These are phyloP conservation scores for Clavispora santaluciae DNA, from an alignment of 805 yeast species.

Conservation along the genomic window DNA sequence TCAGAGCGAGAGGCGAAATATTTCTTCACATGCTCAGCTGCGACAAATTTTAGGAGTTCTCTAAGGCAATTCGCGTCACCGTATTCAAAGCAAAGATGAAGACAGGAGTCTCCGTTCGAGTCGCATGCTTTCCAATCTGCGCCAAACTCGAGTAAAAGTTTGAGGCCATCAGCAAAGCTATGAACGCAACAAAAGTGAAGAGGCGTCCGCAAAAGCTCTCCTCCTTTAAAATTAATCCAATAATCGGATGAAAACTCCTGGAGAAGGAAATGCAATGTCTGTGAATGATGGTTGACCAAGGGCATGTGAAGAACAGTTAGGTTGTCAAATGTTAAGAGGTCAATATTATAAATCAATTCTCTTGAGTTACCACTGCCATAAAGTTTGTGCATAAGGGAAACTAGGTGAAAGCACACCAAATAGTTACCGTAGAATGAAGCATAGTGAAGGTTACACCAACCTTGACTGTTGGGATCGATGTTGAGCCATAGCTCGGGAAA, in stretches of 20 bases:
- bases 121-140: conserved; percentile 42
- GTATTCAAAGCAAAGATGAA: conserved; percentile 49
- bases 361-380: background rate
- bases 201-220: conserved; percentile 49
- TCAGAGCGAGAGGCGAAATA: conserved; percentile 26
- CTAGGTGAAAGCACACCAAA: conserved; percentile 56
- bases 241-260: conserved; percentile 37
- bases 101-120: conserved; percentile 30
- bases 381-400: conserved; percentile 35
- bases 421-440: conserved; percentile 72
- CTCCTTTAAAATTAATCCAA: conserved; percentile 54
- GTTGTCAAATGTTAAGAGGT: conserved; percentile 45
- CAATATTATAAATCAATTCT: conserved; percentile 14
- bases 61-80: conserved; percentile 53
- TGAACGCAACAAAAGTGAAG: conserved; percentile 61
- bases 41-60: conserved; percentile 16
- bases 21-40: conserved; percentile 6
- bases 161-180: conserved; percentile 61
- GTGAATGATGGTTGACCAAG: conserved; percentile 53
- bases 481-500: conserved; percentile 68
- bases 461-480: conserved; percentile 56
- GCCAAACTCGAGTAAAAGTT: conserved; percentile 63
- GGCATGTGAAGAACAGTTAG: conserved; percentile 72
- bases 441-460: conserved; percentile 82
- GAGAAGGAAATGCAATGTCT: conserved; percentile 67